A percentile compares a stretch with the other conserved stretches of the same genome.
These are phyloP conservation scores for Pichia gijzeniarum DNA, from an alignment of 805 yeast species.

Conservation along the genomic window DNA sequence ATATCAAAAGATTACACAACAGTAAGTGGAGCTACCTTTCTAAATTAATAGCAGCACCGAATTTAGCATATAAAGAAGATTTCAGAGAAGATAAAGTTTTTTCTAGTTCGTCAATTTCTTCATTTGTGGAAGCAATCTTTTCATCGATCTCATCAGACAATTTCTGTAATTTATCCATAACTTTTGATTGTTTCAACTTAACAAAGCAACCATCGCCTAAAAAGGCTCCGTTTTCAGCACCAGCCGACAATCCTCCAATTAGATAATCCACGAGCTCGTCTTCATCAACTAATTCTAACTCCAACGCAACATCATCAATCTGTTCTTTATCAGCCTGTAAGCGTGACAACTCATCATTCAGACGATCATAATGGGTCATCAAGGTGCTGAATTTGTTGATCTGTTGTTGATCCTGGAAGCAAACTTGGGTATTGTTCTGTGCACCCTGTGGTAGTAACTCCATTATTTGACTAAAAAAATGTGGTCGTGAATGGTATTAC, in stretches of 20 bases:
- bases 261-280: conserved; percentile 69
- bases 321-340: conserved; percentile 73
- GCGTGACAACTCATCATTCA: conserved; percentile 42
- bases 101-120: conserved; percentile 45
- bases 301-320: conserved; percentile 78
- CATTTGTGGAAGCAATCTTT: conserved; percentile 41
- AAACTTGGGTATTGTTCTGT: conserved; percentile 51
- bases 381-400: conserved; percentile 86
- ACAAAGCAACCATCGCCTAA: conserved; percentile 78
- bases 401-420: conserved; percentile 80
- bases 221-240: conserved; percentile 61
- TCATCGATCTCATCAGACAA: conserved; percentile 50
- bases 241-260: conserved; percentile 55
- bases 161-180: conserved; percentile 58
- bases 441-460: conserved; percentile 48
- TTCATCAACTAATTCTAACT: conserved; percentile 78
- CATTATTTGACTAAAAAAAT: too few species aligned
- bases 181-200: conserved; percentile 59
- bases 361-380: conserved; percentile 60
- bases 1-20: too few species aligned
- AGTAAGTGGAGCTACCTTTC: conserved; percentile 40
- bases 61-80: conserved; percentile 73
- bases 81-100: conserved; percentile 56
- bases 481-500: too few species aligned
- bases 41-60: conserved; percentile 82